Evolutionary conservation across 805 yeast species (phyloP), one percentile per base, ranked within the genome.

Genomic region (Nakazawaea laoshanensis): DNA sequence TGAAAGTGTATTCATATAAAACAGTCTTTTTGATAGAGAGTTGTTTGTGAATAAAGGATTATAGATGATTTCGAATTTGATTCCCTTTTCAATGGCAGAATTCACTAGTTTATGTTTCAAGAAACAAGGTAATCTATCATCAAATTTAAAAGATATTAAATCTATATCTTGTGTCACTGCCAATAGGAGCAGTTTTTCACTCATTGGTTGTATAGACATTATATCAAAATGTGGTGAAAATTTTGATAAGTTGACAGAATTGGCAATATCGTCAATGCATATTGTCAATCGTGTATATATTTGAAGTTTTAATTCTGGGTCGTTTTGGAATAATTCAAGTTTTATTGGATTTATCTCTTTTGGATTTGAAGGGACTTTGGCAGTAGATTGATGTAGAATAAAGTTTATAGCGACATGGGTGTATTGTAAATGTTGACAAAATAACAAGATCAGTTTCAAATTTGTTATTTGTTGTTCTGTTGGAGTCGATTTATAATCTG

Each of bases 101-200:
- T 95, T 82, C 7, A 86, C 66, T 1, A 85, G 74, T 46, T 87
- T 86, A 57, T 87, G 95, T 45, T 81, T 81, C 42, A 92, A 59
- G 50, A 76, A 84, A 41, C 74, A 77, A 0, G 94, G 89, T 30
- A 86, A 55, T 37, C 84, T 69, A 27, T 65, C 61, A 17, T 70
- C 57, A 50, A 80, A 69, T 33, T 81, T 76, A 35, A 92, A 67
- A 1, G 95, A 75, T 13, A 92, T 70, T 17, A 92, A 39, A 56
- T 92, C 97, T 27, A 88, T 65, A 38, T 87, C 96, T 37, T 75
- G 74, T 2, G 85, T 66, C 14, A 87, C 75, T 3, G 92, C 79
- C 32, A 80, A 59, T 30, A 81, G 77, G 11, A 92, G 60, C 4
- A 87, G 83, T 50, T 76, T 79, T 50, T 92, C 98, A 32, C 79